phyloP scores from a whole-genome alignment of 805 yeast species.

The Monosporozyma servazzii region DNA sequence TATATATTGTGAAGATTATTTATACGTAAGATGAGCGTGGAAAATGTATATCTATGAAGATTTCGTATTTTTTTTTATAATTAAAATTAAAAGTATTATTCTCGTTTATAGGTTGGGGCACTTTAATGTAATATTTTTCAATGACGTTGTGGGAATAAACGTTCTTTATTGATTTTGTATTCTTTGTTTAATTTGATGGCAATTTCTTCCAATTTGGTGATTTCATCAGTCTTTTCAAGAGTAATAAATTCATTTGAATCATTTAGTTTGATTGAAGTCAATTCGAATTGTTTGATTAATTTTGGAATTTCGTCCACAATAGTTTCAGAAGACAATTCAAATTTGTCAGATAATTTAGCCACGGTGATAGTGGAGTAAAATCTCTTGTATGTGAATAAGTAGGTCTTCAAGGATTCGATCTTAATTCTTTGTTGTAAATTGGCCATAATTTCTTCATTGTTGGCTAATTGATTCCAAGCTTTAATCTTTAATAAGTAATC shows the following conservation, averaged over 20 bases:
- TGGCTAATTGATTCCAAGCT: slow-evolving; percentile 78
- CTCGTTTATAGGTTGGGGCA: neutral
- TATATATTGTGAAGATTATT: neutral
- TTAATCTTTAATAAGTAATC: slow-evolving; percentile 49
- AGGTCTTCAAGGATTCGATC: slow-evolving; percentile 87
- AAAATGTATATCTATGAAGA: neutral
- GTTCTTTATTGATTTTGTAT: slow-evolving; percentile 28
- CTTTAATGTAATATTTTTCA: neutral
- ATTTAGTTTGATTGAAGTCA: slow-evolving; percentile 54
- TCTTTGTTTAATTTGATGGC: slow-evolving; percentile 59
- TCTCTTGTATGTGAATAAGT: slow-evolving; percentile 72
- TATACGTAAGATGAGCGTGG: neutral
- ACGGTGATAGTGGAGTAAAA: slow-evolving; percentile 70
- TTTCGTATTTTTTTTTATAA: neutral
- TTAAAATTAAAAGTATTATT: neutral
- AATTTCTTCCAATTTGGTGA: slow-evolving; percentile 77
- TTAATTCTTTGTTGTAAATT: slow-evolving; percentile 75
- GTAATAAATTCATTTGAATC: slow-evolving; percentile 53
- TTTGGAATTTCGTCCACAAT: slow-evolving; percentile 59
- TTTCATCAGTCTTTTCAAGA: slow-evolving; percentile 69
- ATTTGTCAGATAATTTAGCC: slow-evolving; percentile 51
- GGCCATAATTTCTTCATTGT: slow-evolving; percentile 54
- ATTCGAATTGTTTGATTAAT: slow-evolving; percentile 71
- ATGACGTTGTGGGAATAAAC: slow-evolving; percentile 13
- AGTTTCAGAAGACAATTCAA: slow-evolving; percentile 48